Conservation (phyloP, 768 basidiomycete genomes). For the Favolaschia claudopus region DNA sequence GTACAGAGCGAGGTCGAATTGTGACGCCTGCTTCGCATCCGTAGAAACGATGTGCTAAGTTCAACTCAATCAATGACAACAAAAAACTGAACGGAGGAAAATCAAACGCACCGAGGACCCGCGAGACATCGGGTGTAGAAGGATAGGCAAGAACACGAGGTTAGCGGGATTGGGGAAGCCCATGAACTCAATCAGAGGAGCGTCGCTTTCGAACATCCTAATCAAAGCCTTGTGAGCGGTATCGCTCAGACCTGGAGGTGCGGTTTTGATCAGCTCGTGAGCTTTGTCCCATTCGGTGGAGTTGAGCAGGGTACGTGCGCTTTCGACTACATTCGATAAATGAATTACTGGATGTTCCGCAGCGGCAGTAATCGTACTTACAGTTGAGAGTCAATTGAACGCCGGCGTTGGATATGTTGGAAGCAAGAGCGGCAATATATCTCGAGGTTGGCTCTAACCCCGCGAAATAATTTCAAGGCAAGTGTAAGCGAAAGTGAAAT, state of each 20-base stretch:
- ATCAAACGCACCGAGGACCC: background rate
- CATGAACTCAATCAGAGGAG: conserved; percentile 4
- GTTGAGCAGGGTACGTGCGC: conserved; percentile 2
- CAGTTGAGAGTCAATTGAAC: no score
- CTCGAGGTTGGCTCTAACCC: conserved; percentile 9
- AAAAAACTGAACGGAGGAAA: background rate
- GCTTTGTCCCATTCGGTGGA: background rate
- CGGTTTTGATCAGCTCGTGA: background rate
- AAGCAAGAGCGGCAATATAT: conserved; percentile 7
- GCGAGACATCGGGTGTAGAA: conserved; percentile 8
- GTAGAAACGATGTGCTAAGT: conserved; percentile 13
- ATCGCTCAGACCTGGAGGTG: background rate
- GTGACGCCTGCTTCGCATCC: background rate
- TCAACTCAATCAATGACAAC: background rate
- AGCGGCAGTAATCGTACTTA: no score
- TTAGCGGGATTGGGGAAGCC: conserved; percentile 1
- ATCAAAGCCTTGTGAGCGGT: conserved; percentile 1
- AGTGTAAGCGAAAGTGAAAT: background rate
- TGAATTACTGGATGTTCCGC: background rate
- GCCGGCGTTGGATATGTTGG: background rate
- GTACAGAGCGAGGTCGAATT: conserved; percentile 7
- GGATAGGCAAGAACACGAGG: conserved; percentile 9
- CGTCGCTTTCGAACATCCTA: background rate
- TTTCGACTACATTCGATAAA: conserved; percentile 1
- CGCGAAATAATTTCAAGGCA: background rate